Evolutionary conservation across 495 filamentous ascomycete species (phyloP), one percentile per base, ranked within the genome.

Genomic region (Tuber melanosporum): DNA sequence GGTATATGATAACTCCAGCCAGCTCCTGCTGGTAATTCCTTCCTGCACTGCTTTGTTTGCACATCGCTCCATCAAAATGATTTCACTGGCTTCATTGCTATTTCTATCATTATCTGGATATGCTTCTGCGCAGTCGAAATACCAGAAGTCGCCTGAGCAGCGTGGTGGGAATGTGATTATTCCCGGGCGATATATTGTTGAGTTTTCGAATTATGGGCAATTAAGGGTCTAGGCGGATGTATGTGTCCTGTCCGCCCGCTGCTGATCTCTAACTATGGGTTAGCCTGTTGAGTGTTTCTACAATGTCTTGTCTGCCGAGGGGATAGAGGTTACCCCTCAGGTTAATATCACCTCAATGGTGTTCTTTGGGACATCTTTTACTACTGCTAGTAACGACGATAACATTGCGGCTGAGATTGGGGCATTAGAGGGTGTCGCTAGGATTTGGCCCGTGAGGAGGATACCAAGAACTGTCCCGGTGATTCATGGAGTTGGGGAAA

Each of bases 271-370:
- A 70, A 32, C 45, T 72, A 70, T 82, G 39, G 41, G 45, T 72
- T 71, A 82, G 80, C 71, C 76, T 46, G 19, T 79, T 19, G 70
- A 76, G 42, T 39, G 15, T 7, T 82, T 82, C 62, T 82, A 79
- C 47, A 72, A 45, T n/a, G 46, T 69, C 66, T 80, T 82, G 41
- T 76, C 76, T 4, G 73, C 75, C 9, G 73, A 82, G 9, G 71
- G 81, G 19, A 82, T 82, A 7, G 46, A 82, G 72, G 80, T 71
- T 20, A 82, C 43, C 41, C 79, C 80, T 71, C 74, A 45, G 52
- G 39, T 82, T 41, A 82, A 82, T 73, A 82, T 82, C 39, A 79
- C 80, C 44, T 81, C 80, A n/a, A 72, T 73, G 26, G 20, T 82
- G 44, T 82, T 82, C 44, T 57, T 77, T 19, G 80, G 80, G 70